Evolutionary conservation across 768 basidiomycete genomes (phyloP), one percentile per base, ranked within the genome.

Genomic region (Tylopilus rubrobrunneus): DNA sequence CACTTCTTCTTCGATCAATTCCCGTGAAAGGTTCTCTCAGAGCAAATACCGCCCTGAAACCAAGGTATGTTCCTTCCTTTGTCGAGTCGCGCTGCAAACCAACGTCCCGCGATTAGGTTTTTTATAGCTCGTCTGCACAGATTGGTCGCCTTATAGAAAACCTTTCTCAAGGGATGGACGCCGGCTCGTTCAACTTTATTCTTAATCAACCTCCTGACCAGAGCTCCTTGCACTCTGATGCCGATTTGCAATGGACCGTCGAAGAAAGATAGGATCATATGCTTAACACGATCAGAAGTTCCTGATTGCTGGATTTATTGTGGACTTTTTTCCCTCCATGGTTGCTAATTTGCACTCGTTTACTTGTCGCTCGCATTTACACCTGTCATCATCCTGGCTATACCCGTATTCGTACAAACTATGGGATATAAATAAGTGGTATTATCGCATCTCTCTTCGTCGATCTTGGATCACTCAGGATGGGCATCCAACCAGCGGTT

Each of bases 61-160:
- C 33, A 92, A 92, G 82, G 90, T 87, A 69, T 57, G 75, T 68
- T 62, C 36, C 52, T 51, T 50, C 44, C 33, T 45, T 51, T 48
- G 21, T 54, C 49, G 39, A 14, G 52, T 54, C 45, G 15, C 37
- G 17, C 33, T 51, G 44, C 23, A 40, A 56, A 39, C 54, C 47
- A 43, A 67, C 45, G 27, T 55, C 41, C 49, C 28, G 51, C 28
- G 48, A 36, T 52, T 48, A 61, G 62, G 64, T 71, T 65, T 73
- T 63, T 67, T 62, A 64, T 55, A 62, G 85, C 60, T 82, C 88
- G 17, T 77, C 86, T 23, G 80, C 83, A 40, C 85, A 91, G 56
- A 92, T 93, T 66, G 88, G 87, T 41, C 87, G 84, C 60, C 77
- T 93, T 55, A 90, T 93, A 53, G 91, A 93, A 65, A 83, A 73